Base-by-base conservation (phyloP, 768 basidiomycete genomes). In the Rhodosporidiobolus odoratus region DNA sequence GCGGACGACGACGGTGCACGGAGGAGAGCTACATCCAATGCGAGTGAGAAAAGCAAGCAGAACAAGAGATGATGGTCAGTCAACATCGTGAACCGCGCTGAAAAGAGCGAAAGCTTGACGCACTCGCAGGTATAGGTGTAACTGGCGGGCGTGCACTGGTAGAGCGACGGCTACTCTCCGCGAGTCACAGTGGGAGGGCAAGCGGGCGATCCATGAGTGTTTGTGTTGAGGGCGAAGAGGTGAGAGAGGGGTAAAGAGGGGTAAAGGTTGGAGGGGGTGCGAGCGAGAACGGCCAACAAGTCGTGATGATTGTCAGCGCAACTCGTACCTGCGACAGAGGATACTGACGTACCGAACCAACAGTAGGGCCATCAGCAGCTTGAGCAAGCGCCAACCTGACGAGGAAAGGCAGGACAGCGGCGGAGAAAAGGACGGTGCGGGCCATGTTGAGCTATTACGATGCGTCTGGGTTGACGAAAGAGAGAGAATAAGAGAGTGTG, bases 51-150 rank as follows among this genome's bases (percentile, higher is more conserved):
- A 19, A 34, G 27, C 32, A 12, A 34, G 12, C 15, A n/a, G 53
- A 6, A 54, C 15, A 16, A 57, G n/a, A 37, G 34, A 30, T 9
- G 37, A 23, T 13, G 54, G 54, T 56, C 9, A 34, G 54, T 23
- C 23, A 8, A 9, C 27, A 21, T 1, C 12, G 17, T 7, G 6
- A 10, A n/a, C 3, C 8, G 16, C 19, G 6, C 25, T 16, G 9
- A 15, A 25, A 19, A 19, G 23, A 53, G n/a, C 13, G 30, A 19
- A 53, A 30, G 9, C 4, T 4, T 7, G 16, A 58, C 64, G 54
- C 56, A 65, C 64, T 57, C 54, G 64, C 64, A 65, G 13, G 23
- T 21, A 56, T 65, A 65, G 23, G 27, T 12, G 35, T 27, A 65
- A 1, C 54, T n/a, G 2, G 64, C 64, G 3, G 54, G 43, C 0